Evolutionary conservation across 2,329 filamentous ascomycete genomes (phyloP).

Genomic region (Colletotrichum sp.): DNA sequence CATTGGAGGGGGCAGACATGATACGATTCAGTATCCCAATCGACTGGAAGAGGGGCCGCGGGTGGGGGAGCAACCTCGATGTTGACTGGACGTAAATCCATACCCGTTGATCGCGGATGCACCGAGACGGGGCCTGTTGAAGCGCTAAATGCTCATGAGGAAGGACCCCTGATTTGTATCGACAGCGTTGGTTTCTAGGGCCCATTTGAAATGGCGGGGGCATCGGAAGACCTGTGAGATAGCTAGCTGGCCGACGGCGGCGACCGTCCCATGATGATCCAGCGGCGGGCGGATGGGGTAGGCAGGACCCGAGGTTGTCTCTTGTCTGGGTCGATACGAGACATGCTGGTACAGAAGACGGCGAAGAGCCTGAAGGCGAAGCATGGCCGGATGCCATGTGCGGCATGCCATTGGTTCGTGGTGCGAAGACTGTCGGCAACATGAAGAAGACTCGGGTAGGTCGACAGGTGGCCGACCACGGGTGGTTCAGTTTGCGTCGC

Average conservation of each 20-base stretch:
- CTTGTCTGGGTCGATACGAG: slow-evolving; percentile 4
- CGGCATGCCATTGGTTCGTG: not conserved
- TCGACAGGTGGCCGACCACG: not conserved
- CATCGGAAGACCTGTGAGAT: not conserved
- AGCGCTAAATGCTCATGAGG: slow-evolving; percentile 13
- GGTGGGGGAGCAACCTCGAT: not conserved
- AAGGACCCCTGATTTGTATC: slow-evolving; percentile 19
- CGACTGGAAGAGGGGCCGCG: slow-evolving; percentile 6
- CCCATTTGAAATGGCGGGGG: not conserved
- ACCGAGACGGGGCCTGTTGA: slow-evolving; percentile 16
- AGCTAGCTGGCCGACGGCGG: not conserved
- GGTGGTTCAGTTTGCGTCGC: not conserved
- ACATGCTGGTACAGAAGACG: not conserved
- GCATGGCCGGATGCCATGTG: not conserved
- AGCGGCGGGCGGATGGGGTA: not conserved
- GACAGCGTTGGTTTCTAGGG: slow-evolving; percentile 1
- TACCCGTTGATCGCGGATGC: slow-evolving; percentile 19
- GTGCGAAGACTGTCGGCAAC: not conserved
- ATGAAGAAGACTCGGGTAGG: not conserved
- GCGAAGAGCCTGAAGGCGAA: not conserved
- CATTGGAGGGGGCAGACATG: not conserved
- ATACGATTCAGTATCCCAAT: slow-evolving; percentile 22
- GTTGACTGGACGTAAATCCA: not conserved
- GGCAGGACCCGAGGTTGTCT: not conserved
- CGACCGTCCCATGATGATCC: not conserved